Conservation (phyloP, 495 filamentous ascomycete species). For the Massariosphaeria phaeospora region DNA sequence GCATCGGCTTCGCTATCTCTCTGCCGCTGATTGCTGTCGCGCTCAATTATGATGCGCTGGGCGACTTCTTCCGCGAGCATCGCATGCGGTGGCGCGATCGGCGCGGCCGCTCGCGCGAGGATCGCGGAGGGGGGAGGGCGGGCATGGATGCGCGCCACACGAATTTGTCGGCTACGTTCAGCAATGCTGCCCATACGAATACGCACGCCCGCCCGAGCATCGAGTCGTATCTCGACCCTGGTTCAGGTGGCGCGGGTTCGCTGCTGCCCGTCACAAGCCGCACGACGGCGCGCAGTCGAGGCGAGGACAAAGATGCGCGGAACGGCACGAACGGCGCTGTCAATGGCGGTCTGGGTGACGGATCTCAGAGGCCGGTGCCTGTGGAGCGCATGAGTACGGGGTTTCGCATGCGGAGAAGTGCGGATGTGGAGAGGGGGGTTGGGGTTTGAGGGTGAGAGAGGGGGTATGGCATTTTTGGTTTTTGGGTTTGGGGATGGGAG, state of each 20-base stretch:
- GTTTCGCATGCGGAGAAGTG: slow-evolving; percentile 26
- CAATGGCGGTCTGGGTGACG: background rate
- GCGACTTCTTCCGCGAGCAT: slow-evolving; percentile 35
- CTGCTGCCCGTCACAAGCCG: slow-evolving; percentile 22
- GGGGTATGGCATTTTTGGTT: too few species aligned
- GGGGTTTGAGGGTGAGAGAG: too few species aligned
- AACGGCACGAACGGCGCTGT: background rate
- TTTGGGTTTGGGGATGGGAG: too few species aligned
- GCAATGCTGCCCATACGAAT: too few species aligned
- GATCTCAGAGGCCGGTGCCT: background rate
- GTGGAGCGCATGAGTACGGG: slow-evolving; percentile 28
- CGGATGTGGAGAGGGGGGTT: slow-evolving; percentile 23
- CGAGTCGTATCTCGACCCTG: too few species aligned
- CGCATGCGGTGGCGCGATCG: too few species aligned
- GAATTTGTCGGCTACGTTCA: slow-evolving; percentile 9
- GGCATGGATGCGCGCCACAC: slow-evolving; percentile 2
- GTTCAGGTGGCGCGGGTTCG: background rate
- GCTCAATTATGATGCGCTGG: slow-evolving; percentile 54
- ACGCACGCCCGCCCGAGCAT: slow-evolving; percentile 1
- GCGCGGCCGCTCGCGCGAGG: too few species aligned
- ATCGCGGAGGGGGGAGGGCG: background rate
- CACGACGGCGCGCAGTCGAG: slow-evolving; percentile 7
- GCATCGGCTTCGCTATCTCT: slow-evolving; percentile 61
- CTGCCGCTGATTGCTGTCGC: slow-evolving; percentile 59
- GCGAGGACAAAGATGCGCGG: background rate